Evolutionary conservation across 768 basidiomycete species (phyloP), one percentile per base, ranked within the genome.

Genomic region (Jaapia argillacea): DNA sequence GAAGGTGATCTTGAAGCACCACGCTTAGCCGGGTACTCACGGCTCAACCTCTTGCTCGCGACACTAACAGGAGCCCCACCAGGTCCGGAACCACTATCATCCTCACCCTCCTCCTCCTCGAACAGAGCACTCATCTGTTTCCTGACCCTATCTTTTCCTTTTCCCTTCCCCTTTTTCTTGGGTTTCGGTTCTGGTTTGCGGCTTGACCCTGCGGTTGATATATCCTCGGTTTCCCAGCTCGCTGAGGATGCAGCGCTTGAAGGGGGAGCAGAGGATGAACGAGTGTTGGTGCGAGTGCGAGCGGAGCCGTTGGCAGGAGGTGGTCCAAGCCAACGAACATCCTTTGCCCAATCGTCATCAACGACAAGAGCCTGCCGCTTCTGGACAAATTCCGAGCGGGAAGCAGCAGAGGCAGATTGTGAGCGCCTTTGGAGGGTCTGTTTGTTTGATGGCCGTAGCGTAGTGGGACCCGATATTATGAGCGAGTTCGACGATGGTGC

Each of bases 261-360:
- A n/a, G n/a, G n/a, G n/a, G n/a, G n/a, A n/a, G n/a, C n/a, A n/a
- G 31, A 44, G 40, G 48, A 42, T n/a, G 41, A 46, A 14, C 31
- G 31, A 10, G 31, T 33, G 10, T 10, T 10, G 10, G 31, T 33
- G 42, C 39, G 39, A 14, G 26, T 36, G 36, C 45, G 22, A 25
- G 24, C 3, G 43, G 39, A 23, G 26, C 43, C 35, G 24, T 33
- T 13, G 4, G 47, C 42, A 26, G 51, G 24, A 20, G 60, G 55
- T 28, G 64, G 55, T 24, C 63, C 71, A 24, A 85, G 73, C 77
- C 77, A 82, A 25, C 77, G 70, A 14, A 81, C 73, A 40, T 85
- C 81, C 48, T 70, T 74, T 10, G 77, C 72, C 83, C 80, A 85
- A 50, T 81, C 74, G 42, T 77, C 69, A 52, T 76, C 72, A 3